A percentile compares a stretch with the other conserved stretches of the same genome.
Conservation (phyloP, 1,139 yeast species). For the Scheffersomyces segobiensis region DNA sequence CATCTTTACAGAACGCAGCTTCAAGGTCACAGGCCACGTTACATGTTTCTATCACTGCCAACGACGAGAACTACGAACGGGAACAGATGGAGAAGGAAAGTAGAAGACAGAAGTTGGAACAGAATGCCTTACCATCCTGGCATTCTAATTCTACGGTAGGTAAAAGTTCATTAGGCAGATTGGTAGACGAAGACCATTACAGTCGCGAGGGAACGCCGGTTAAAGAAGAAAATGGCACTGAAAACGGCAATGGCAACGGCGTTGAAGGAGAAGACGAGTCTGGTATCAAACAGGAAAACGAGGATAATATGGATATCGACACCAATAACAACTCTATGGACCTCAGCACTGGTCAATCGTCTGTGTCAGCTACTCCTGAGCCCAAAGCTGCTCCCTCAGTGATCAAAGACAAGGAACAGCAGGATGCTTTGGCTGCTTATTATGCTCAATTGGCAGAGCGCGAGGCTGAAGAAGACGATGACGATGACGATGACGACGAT, state of each 20-base stretch:
- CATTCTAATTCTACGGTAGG: conserved; percentile 91
- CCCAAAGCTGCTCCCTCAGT: conserved; percentile 22
- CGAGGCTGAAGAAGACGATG: conserved; percentile 63
- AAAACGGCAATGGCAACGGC: not conserved
- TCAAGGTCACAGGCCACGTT: conserved; percentile 67
- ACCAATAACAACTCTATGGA: conserved; percentile 2
- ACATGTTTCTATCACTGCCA: conserved; percentile 89
- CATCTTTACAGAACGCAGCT: conserved; percentile 38
- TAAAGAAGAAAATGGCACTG: conserved; percentile 3
- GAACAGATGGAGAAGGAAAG: conserved; percentile 68
- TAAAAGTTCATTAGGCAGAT: conserved; percentile 45
- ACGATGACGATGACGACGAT: conserved; percentile 59
- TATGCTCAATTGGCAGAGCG: conserved; percentile 69
- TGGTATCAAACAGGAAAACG: conserved; percentile 15
- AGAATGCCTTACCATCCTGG: conserved; percentile 97
- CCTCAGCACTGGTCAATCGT: conserved; percentile 8
- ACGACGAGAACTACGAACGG: conserved; percentile 73
- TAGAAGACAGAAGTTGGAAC: conserved; percentile 75
- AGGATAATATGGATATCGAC: conserved; percentile 4
- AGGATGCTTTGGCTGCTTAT: conserved; percentile 77
- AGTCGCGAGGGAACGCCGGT: conserved; percentile 18
- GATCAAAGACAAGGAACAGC: conserved; percentile 61
- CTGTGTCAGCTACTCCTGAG: conserved; percentile 5
- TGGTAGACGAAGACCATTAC: conserved; percentile 43
- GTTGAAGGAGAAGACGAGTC: conserved; percentile 6